Conservation (phyloP, 495 filamentous ascomycete species). For the Aspergillus incahuasiensis region DNA sequence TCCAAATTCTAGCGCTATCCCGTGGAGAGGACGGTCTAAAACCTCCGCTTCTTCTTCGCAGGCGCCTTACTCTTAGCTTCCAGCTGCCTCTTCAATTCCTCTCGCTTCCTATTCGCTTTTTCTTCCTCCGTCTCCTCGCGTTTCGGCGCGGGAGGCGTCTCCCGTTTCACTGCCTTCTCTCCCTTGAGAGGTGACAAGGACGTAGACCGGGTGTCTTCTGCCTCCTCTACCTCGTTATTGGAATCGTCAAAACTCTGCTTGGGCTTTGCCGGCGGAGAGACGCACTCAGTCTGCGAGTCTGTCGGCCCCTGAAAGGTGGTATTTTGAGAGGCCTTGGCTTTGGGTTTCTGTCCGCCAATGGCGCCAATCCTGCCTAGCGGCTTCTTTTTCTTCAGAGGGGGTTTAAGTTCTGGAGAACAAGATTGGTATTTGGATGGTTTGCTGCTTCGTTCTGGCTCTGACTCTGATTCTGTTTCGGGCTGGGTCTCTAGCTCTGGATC, state of each 20-base stretch:
- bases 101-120: slow-evolving; percentile 57
- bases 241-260: not conserved
- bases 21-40: no score
- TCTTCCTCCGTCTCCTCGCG: slow-evolving; percentile 43
- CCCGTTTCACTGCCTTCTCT: slow-evolving; percentile 7
- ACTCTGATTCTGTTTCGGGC: not conserved
- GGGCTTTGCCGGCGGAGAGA: not conserved
- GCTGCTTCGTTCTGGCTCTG: not conserved
- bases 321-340: slow-evolving; percentile 5
- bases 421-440: not conserved
- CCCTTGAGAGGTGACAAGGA: not conserved
- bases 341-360: slow-evolving; percentile 30
- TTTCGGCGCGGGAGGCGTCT: slow-evolving; percentile 20
- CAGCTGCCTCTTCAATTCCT: slow-evolving; percentile 60
- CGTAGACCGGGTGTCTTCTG: not conserved
- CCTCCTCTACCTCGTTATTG: not conserved
- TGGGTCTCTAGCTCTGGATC: no score
- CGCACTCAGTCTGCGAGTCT: not conserved
- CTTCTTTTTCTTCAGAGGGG: slow-evolving; percentile 21
- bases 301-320: not conserved
- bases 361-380: slow-evolving; percentile 29
- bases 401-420: slow-evolving; percentile 4
- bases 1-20: no score
- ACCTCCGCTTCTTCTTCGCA: slow-evolving; percentile 65
- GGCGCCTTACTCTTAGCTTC: slow-evolving; percentile 59